phyloP scores from a whole-genome alignment of 768 basidiomycete genomes.

The Xerocomus brunneocitrinus region DNA sequence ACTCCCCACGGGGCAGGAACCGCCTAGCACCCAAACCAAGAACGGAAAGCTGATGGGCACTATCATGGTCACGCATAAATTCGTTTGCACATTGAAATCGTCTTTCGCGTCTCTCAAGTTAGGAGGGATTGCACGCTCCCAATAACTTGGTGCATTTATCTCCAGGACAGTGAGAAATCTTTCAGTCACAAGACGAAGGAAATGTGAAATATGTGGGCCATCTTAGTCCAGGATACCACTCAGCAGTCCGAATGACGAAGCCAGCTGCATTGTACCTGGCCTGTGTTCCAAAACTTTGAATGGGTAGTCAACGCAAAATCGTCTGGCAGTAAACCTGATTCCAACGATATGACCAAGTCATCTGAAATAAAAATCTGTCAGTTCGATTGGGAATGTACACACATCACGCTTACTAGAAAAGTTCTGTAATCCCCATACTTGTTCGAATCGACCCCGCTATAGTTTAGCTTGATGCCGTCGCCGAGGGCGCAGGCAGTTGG shows the following conservation, averaged over 20 bases:
- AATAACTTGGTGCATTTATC: not conserved
- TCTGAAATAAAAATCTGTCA: not conserved
- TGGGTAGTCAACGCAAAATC: not conserved
- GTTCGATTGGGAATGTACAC: not conserved
- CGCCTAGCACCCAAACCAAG: constrained; percentile 40
- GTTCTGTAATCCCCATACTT: not conserved
- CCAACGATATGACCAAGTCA: not conserved
- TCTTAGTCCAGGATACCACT: not conserved
- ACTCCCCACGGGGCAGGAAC: constrained; percentile 41
- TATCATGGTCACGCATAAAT: not conserved
- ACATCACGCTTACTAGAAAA: not conserved
- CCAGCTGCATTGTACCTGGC: not conserved
- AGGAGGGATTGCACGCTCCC: not conserved
- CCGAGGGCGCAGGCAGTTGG: constrained; percentile 41
- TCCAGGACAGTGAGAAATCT: not conserved
- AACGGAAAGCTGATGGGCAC: constrained; percentile 58
- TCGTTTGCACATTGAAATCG: not conserved
- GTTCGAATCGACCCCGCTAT: not conserved
- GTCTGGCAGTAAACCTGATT: not conserved
- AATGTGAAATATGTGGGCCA: not conserved
- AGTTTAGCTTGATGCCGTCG: constrained; percentile 6
- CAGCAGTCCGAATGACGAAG: not conserved
- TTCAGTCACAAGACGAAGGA: not conserved
- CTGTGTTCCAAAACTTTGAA: not conserved
- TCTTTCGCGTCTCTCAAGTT: not conserved